Evolutionary conservation across 495 filamentous ascomycete species (phyloP), one percentile per base, ranked within the genome.

Genomic region (Penicillium egyptiacum): DNA sequence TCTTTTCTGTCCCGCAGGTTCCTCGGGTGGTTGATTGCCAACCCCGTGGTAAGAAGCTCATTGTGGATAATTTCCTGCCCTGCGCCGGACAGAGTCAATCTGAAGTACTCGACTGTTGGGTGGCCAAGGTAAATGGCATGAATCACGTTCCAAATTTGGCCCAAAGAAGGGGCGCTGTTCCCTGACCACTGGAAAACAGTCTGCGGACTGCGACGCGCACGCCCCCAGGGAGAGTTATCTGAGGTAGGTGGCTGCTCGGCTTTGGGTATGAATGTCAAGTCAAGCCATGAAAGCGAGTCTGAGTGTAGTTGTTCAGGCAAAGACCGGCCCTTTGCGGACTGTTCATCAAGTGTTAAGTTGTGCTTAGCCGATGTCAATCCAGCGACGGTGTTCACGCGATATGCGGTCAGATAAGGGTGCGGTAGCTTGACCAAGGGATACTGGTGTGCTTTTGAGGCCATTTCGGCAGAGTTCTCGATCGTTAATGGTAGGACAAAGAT

Each of bases 141-240:
- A 25, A 84, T 61, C 37, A 83, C 63, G 16, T 86, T 79, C 85
- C 85, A 88, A 39, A 85, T 74, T 59, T 87, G 84, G 6, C 71
- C 83, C 22, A 83, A 61, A 0, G 81, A 79, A 11, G 84, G 82
- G 1, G 76, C 50, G 2, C 39, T 60, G 11, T 55, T 26, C 7
- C 57, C 60, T 2, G 68, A 62, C 78, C 78, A 81, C 55, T 73
- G 54, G 47, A 81, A 69, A 6, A 63, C 61, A 2, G 69, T 74
- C 23, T 63, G 58, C 0, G 73, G 77, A 33, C 70, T 70, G 37
- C 78, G 64, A 43, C 68, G 70, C 26, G 70, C 72, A 16, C 78
- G 67, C 5, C 72, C 78, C 76, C 77, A 81, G 5, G 75, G 63
- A 19, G 68, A 77, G 64, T 81, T 81, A 52, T 81, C 69, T n/a